phyloP scores from a whole-genome alignment of 1,139 yeast genomes.

The Hemisphaericaspora subhashii region DNA sequence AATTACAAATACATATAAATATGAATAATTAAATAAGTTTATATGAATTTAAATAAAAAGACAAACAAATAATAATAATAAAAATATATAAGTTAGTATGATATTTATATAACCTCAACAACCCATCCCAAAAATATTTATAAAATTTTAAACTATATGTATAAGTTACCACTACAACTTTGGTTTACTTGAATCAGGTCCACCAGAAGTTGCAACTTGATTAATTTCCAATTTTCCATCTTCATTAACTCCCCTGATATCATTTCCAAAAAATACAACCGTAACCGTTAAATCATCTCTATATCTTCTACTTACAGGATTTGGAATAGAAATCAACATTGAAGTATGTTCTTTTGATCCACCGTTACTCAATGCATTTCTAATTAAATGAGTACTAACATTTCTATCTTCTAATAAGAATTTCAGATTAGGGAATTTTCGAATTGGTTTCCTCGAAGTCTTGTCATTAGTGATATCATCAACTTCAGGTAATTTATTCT shows the following conservation, averaged over 20 bases:
- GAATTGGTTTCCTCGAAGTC: slow-evolving; percentile 45
- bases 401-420: slow-evolving; percentile 76
- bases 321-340: slow-evolving; percentile 88
- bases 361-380: slow-evolving; percentile 90
- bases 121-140: no score
- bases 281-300: slow-evolving; percentile 96
- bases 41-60: no score
- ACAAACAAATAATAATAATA: no score
- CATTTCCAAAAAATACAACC: slow-evolving; percentile 84
- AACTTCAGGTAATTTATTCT: slow-evolving; percentile 61
- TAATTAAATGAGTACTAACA: slow-evolving; percentile 87
- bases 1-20: no score
- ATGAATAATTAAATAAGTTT: no score
- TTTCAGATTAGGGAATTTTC: slow-evolving; percentile 46
- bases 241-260: slow-evolving; percentile 40
- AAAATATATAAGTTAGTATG: no score
- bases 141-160: no score
- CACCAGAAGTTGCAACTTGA: slow-evolving; percentile 58
- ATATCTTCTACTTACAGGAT: slow-evolving; percentile 86
- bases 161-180: no score
- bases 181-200: slow-evolving; percentile 48
- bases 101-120: no score
- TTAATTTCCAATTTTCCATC: slow-evolving; percentile 55
- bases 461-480: slow-evolving; percentile 59
- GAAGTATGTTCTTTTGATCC: slow-evolving; percentile 85